Conservation (phyloP, 2,329 filamentous ascomycete genomes). For the Lachnellula suecica region DNA sequence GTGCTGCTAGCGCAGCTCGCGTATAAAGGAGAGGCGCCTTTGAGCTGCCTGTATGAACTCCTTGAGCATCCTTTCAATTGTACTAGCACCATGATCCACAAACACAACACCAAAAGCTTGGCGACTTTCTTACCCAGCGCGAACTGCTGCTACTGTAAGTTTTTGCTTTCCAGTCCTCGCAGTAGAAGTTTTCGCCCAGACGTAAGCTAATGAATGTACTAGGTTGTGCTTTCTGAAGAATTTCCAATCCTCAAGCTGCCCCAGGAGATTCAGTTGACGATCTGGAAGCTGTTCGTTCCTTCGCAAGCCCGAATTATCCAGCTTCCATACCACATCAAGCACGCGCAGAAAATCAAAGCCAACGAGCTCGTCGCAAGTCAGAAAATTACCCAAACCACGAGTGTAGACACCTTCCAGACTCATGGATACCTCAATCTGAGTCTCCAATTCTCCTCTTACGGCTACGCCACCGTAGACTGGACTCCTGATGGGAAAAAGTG, state of each 20-base stretch:
- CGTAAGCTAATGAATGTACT: not conserved
- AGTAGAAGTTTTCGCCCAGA: not conserved
- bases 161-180: too few species aligned
- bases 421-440: not conserved
- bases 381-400: not conserved
- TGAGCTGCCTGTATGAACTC: too few species aligned
- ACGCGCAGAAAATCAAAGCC: not conserved
- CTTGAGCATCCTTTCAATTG: too few species aligned
- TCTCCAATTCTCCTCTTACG: not conserved
- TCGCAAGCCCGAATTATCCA: not conserved
- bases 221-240: not conserved
- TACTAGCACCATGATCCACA: too few species aligned
- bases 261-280: not conserved
- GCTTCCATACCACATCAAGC: not conserved
- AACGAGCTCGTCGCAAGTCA: not conserved
- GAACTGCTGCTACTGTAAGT: too few species aligned
- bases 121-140: too few species aligned
- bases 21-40: too few species aligned
- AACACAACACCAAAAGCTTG: too few species aligned
- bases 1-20: too few species aligned
- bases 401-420: not conserved
- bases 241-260: not conserved
- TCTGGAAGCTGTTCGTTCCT: not conserved
- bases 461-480: not conserved
- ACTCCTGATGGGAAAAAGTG: too few species aligned